Base-by-base conservation (phyloP, 345 rosid species). In the Tarenaya hassleriana region DNA sequence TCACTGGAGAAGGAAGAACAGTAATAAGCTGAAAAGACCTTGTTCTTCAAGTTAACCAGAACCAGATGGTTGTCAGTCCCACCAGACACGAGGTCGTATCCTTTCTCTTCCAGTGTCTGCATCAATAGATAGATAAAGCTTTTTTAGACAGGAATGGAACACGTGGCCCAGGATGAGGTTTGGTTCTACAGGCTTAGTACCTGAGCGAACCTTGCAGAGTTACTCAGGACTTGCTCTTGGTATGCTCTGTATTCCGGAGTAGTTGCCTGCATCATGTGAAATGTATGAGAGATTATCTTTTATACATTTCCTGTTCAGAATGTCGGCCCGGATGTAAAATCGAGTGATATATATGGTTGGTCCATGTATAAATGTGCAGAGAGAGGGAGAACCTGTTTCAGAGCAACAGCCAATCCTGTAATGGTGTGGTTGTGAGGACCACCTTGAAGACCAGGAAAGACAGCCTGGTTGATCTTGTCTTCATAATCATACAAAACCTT, bases 361-460 rank as follows among this genome's bases (percentile, higher is more conserved):
- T n/a, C n/a, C n/a, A n/a, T n/a, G n/a, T n/a, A n/a, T n/a, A n/a
- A n/a, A n/a, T n/a, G n/a, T n/a, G n/a, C n/a, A n/a, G n/a, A n/a
- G n/a, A n/a, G n/a, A n/a, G n/a, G 7, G 47, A 46, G 43, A 7
- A 83, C 96, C 92, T 89, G 97, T 60, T 88, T 92, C 72, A 88
- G 49, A 54, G 97, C 94, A 69, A 92, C 98, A 34, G 96, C 98
- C 65, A 92, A 78, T 73, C 94, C 96, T 41, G 98, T 41, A 47
- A 92, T 92, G 24, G 98, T 92, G 86, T 92, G 96, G 75, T 92
- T 88, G 74, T 92, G 98, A 7, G 96, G 98, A 10, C 98, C 98
- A 52, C 98, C 98, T 80, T 92, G 98, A 67, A 92, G 98, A 63
- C 98, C 98, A 45, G 98, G 98, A 67, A 92, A 92, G 47, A 92